A percentile compares a stretch with the other conserved stretches of the same genome.
Conservation (phyloP, 345 rosid genomes). For the Odontarrhena argentea region DNA sequence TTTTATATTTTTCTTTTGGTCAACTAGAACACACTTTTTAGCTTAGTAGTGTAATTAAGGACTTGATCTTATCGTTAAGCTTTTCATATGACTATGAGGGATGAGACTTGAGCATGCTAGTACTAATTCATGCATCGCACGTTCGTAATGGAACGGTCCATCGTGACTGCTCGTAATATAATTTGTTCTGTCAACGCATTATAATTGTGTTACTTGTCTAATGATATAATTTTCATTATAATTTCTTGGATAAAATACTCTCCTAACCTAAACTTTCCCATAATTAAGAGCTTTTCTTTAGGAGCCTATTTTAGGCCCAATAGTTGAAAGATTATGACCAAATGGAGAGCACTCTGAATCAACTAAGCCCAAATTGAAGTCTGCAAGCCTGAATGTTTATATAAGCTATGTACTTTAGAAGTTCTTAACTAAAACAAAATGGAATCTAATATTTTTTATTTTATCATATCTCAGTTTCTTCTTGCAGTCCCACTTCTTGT, state of each 20-base stretch:
- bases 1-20: neutral
- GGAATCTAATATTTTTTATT: no score
- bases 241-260: neutral
- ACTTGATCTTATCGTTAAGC: neutral
- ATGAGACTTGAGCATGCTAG: neutral
- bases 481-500: no score
- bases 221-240: neutral
- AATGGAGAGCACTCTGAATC: neutral
- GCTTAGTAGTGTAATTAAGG: neutral
- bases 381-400: conserved; percentile 13
- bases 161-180: conserved; percentile 11
- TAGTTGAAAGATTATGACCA: neutral
- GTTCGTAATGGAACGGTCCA: conserved; percentile 27
- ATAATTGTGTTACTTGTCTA: neutral
- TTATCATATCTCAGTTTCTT: no score
- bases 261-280: no score
- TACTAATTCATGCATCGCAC: conserved; percentile 27
- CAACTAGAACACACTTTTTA: conserved; percentile 4
- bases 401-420: no score
- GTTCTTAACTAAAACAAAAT: no score
- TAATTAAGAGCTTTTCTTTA: neutral
- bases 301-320: conserved; percentile 15
- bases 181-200: neutral
- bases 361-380: neutral
- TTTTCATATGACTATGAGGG: neutral